Percentiles rank a stretch among this genome's conserved stretches.
Conservation (phyloP, 768 basidiomycete genomes). For the Imleria badia region DNA sequence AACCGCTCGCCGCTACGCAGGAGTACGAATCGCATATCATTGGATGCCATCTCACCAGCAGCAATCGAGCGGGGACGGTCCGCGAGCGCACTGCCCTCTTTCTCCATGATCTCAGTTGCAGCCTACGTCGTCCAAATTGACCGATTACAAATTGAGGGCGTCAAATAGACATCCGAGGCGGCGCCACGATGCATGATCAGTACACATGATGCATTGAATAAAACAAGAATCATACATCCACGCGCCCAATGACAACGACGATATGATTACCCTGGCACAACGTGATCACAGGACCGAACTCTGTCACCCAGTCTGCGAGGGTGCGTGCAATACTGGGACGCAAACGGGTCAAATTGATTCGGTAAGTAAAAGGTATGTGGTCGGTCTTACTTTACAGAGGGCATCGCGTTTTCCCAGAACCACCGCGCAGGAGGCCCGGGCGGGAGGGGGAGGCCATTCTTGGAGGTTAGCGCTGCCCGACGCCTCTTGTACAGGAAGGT, state of each 20-base stretch:
- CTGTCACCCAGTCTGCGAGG: conserved; percentile 52
- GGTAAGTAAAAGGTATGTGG: background rate
- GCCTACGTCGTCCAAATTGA: conserved; percentile 35
- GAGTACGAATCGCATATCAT: conserved; percentile 52
- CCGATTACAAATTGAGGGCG: background rate
- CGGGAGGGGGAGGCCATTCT: conserved; percentile 16
- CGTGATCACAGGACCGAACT: conserved; percentile 58
- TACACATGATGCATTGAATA: background rate
- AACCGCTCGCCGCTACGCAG: conserved; percentile 52
- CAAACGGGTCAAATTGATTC: background rate
- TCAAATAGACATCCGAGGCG: background rate
- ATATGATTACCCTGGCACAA: conserved; percentile 44
- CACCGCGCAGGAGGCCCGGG: conserved; percentile 27
- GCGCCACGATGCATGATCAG: background rate
- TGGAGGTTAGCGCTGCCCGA: background rate
- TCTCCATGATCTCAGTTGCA: conserved; percentile 59
- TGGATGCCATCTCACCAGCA: conserved; percentile 51
- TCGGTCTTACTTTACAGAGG: conserved; percentile 17
- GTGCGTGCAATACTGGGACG: conserved; percentile 15
- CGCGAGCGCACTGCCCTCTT: conserved; percentile 46
- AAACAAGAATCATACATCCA: conserved; percentile 14
- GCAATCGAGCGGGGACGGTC: conserved; percentile 53
- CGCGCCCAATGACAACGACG: conserved; percentile 20
- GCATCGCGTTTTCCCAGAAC: conserved; percentile 25
- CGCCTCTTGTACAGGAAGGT: conserved; percentile 3